Conservation (phyloP, 257 asterid species). For the Fraxinus pennsylvanica region DNA sequence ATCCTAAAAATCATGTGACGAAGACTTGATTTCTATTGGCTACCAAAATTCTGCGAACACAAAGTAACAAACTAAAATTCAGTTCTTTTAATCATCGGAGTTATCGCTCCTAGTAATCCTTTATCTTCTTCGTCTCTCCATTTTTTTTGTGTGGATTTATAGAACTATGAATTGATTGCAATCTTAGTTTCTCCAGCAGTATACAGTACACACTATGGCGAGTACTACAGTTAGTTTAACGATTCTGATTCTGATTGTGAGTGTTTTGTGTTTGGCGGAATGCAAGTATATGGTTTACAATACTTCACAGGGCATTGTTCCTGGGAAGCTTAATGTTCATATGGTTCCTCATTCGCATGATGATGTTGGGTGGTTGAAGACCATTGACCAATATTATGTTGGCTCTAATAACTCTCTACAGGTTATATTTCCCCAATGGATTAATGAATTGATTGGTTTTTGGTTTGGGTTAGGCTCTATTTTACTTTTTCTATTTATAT, state of each 20-base stretch:
- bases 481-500: neutral
- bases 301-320: conserved; percentile 62
- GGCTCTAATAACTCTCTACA: conserved; percentile 90
- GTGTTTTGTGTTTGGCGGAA: conserved; percentile 47
- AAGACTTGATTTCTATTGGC: neutral
- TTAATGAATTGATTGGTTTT: neutral
- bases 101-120: neutral
- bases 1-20: neutral
- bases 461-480: neutral
- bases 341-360: conserved; percentile 95
- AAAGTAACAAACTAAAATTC: neutral
- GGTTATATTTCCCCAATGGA: conserved; percentile 34
- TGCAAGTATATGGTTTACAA: conserved; percentile 74
- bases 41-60: neutral
- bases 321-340: conserved; percentile 84
- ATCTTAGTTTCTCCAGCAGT: neutral
- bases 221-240: conserved; percentile 28
- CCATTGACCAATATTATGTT: conserved; percentile 94
- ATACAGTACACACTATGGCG: conserved; percentile 32
- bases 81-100: neutral
- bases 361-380: conserved; percentile 98
- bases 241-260: conserved; percentile 38
- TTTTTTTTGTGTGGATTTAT: neutral
- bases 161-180: neutral
- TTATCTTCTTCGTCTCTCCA: neutral